A percentile compares a stretch with the other conserved stretches of the same genome.
Conservation (phyloP, 306 rosid genomes). For the Vigna radiata region DNA sequence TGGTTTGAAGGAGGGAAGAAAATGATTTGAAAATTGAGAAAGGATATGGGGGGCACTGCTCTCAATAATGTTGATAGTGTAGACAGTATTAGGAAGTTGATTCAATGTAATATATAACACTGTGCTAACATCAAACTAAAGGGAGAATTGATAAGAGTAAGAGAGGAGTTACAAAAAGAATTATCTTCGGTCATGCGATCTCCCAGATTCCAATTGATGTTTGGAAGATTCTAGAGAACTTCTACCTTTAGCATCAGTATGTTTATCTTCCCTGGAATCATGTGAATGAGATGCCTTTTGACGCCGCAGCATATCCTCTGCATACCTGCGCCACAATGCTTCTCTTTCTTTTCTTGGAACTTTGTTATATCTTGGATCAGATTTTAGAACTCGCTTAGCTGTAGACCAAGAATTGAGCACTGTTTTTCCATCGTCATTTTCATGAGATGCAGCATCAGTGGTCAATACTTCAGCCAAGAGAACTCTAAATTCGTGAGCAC, state of each 20-base stretch:
- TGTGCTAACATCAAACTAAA: constrained; percentile 27
- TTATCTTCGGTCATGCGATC: constrained; percentile 60
- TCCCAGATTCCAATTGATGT: constrained; percentile 57
- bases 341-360: constrained; percentile 86
- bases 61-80: constrained; percentile 3
- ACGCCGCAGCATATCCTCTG: constrained; percentile 74
- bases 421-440: constrained; percentile 78
- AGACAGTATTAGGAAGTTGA: constrained; percentile 27
- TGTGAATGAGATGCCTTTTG: constrained; percentile 53
- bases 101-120: constrained; percentile 17
- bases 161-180: constrained; percentile 23
- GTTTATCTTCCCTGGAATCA: constrained; percentile 71
- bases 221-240: constrained; percentile 59
- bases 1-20: background rate
- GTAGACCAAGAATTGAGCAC: constrained; percentile 91
- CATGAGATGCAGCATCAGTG: constrained; percentile 66
- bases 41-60: background rate
- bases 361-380: constrained; percentile 79
- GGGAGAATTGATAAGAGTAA: background rate
- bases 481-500: constrained; percentile 75
- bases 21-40: background rate
- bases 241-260: constrained; percentile 58
- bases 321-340: constrained; percentile 74
- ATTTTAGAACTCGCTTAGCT: constrained; percentile 73
- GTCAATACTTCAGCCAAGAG: constrained; percentile 77